Evolutionary conservation across 2,329 filamentous ascomycete species (phyloP), one percentile per base, ranked within the genome.

Genomic region (Aspergillus sojae): DNA sequence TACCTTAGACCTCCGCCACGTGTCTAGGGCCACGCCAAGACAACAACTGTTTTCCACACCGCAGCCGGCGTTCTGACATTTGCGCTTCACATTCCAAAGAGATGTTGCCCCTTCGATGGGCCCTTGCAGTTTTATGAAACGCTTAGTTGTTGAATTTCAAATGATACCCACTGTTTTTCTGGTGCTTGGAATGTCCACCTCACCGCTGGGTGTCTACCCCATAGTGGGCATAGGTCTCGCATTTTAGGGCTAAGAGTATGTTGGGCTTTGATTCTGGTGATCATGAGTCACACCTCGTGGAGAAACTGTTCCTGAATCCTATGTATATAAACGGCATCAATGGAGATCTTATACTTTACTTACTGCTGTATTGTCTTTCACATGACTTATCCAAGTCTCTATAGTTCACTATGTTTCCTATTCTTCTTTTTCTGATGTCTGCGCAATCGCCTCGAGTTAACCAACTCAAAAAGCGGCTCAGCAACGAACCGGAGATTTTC

Each of bases 21-120:
- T 65, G 61, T 62, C 64, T 63, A 48, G 52, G 64, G 53, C 61
- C 34, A 32, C 58, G 62, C 64, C 64, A 57, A 61, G 58, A 58
- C 48, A 62, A 59, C 62, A 63, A 63, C 48, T 52, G 28, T 32
- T 32, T n/a, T 52, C 48, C 48, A 52, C 63, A 65, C 62, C 48
- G 43, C 58, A 57, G 63, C 57, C 41, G 23, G 28, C 48, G 28
- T 52, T 52, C 48, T 52, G 28, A 34, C 23, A 32, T 34, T 48
- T 23, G 16, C 45, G 28, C 57, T 60, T 36, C 32, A 45, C 19
- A 19, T 57, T 58, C 39, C 32, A 41, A 59, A 56, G 26, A 57
- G 50, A 46, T n/a, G 52, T 34, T 26, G 28, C 50, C 34, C 34
- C 41, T 61, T 55, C 6, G 36, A 55, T 55, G 32, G 52, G 45